Evolutionary conservation across 164 flowering plant species (phyloP).

Genomic region (Akebia trifoliata): DNA sequence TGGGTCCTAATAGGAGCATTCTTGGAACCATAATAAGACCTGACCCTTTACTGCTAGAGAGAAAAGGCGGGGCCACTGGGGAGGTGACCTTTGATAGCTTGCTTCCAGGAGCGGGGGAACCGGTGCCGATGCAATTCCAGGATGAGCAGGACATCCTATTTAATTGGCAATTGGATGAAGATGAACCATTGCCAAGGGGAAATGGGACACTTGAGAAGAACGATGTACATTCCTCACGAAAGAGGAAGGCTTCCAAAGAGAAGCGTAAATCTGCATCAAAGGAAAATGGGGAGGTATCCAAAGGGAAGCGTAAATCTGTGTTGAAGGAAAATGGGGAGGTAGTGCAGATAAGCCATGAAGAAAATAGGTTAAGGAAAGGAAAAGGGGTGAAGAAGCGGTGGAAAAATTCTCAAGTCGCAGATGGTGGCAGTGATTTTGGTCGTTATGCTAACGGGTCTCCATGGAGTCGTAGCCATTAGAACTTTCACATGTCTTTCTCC

Average conservation of each 20-base stretch:
- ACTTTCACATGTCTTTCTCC: too few species aligned
- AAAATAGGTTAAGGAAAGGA: conserved; percentile 28
- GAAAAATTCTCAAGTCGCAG: not conserved
- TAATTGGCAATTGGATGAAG: conserved; percentile 76
- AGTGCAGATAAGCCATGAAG: conserved; percentile 13
- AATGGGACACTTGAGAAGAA: conserved; percentile 22
- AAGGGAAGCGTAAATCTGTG: conserved; percentile 25
- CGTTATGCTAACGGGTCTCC: conserved; percentile 1
- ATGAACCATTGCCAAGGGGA: conserved; percentile 60
- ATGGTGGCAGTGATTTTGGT: not conserved
- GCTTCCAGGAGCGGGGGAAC: conserved; percentile 82
- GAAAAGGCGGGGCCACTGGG: conserved; percentile 80
- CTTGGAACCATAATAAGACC: conserved; percentile 91
- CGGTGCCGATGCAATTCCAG: conserved; percentile 22
- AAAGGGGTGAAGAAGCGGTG: conserved; percentile 23
- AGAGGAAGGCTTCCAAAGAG: conserved; percentile 40
- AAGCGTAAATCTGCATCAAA: conserved; percentile 22
- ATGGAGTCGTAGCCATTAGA: conserved; percentile 3
- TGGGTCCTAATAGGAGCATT: conserved; percentile 78
- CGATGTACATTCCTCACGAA: conserved; percentile 28
- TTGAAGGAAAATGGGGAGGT: conserved; percentile 29
- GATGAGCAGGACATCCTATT: conserved; percentile 47
- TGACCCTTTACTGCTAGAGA: conserved; percentile 61
- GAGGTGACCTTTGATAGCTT: conserved; percentile 52
- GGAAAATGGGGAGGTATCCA: conserved; percentile 30